These are phyloP conservation scores for Parasarocladium wereldwijsianum DNA, from an alignment of 2,329 filamentous ascomycete species.

Conservation along the genomic window DNA sequence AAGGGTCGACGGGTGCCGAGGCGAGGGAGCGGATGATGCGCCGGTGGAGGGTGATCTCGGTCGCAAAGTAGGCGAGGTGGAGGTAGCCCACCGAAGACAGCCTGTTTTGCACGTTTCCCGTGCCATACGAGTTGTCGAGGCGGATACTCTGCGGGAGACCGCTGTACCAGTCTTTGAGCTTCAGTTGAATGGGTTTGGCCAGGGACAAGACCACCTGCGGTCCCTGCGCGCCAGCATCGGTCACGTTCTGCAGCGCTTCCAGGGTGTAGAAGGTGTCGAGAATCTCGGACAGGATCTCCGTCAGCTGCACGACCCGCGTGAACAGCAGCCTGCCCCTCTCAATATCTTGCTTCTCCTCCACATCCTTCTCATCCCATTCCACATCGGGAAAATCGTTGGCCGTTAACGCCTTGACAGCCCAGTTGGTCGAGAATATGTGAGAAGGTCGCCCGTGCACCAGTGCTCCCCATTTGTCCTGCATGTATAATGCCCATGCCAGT, in stretches of 20 bases:
- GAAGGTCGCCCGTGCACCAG: conserved; percentile 76
- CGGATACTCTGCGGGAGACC: conserved; percentile 47
- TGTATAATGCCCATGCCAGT: conserved; percentile 80
- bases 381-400: conserved; percentile 60
- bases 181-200: conserved; percentile 70
- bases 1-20: conserved; percentile 46
- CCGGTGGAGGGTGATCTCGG: conserved; percentile 84
- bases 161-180: conserved; percentile 70
- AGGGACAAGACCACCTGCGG: conserved; percentile 59
- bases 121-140: conserved; percentile 39
- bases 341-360: conserved; percentile 48
- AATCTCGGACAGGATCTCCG: conserved; percentile 63
- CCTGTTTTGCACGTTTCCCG: conserved; percentile 22
- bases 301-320: conserved; percentile 60
- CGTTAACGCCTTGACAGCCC: conserved; percentile 57
- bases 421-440: conserved; percentile 54
- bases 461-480: conserved; percentile 87
- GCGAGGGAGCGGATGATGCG: conserved; percentile 73
- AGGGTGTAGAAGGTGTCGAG: conserved; percentile 74
- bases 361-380: conserved; percentile 47
- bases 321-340: conserved; percentile 58
- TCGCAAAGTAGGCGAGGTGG: conserved; percentile 84
- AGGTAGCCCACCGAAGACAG: conserved; percentile 59
- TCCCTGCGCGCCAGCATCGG: conserved; percentile 51
- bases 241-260: conserved; percentile 55